These are phyloP conservation scores for Rubroshorea leprosula DNA, from an alignment of 345 rosid genomes.

Conservation along the genomic window DNA sequence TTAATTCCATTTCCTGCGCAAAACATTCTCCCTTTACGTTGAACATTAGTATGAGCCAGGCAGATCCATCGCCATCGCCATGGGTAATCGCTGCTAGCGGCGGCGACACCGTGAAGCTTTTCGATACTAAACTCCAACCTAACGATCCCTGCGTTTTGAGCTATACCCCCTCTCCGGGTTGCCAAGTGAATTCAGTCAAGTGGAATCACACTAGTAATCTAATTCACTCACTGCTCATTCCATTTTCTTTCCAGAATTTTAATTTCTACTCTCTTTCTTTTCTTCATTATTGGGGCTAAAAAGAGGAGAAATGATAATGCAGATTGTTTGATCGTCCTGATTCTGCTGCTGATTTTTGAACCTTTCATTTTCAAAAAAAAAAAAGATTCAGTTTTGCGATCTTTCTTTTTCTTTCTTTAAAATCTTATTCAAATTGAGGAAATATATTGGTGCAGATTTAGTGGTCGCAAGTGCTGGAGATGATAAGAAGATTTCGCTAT, in stretches of 20 bases:
- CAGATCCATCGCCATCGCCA: slow-evolving; percentile 69
- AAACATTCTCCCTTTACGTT: background rate
- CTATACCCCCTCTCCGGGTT: slow-evolving; percentile 73
- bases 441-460: slow-evolving; percentile 52
- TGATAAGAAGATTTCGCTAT: slow-evolving; percentile 84
- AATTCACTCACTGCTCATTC: slow-evolving; percentile 17
- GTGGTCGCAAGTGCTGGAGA: slow-evolving; percentile 98
- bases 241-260: background rate
- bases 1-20: background rate
- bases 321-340: too few species aligned
- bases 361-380: too few species aligned
- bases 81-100: slow-evolving; percentile 70
- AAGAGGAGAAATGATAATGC: background rate
- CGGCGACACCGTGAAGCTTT: slow-evolving; percentile 88
- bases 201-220: slow-evolving; percentile 98
- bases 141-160: slow-evolving; percentile 77
- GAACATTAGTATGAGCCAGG: slow-evolving; percentile 30
- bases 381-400: too few species aligned
- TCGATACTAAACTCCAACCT: slow-evolving; percentile 59
- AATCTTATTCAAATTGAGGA: background rate
- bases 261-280: background rate
- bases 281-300: too few species aligned
- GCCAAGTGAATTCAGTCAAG: slow-evolving; percentile 71
- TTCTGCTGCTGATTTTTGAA: too few species aligned
- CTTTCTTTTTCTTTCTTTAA: too few species aligned